phyloP scores from a whole-genome alignment of 2,329 filamentous ascomycete species.

The Cordyceps militaris region DNA sequence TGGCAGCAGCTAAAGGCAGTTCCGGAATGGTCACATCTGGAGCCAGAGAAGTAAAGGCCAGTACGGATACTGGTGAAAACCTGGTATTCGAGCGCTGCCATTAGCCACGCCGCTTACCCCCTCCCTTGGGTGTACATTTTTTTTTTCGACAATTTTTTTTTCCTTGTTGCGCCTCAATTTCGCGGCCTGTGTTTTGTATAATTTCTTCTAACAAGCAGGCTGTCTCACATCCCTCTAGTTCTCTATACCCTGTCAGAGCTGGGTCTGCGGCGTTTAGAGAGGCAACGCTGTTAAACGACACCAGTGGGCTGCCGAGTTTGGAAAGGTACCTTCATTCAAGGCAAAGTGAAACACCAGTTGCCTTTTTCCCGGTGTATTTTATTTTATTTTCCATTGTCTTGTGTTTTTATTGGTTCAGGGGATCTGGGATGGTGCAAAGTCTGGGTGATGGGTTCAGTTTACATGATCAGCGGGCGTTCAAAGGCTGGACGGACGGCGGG shows the following conservation, averaged over 20 bases:
- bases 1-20: conserved; percentile 87
- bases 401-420: neutral
- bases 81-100: no score
- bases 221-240: neutral
- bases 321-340: neutral
- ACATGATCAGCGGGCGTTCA: conserved; percentile 11
- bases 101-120: no score
- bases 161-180: no score
- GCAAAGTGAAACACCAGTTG: neutral
- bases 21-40: conserved; percentile 77
- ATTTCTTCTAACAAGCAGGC: no score
- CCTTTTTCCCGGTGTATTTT: no score
- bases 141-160: no score
- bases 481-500: neutral
- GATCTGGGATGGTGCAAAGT: neutral
- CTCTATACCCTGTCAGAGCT: neutral
- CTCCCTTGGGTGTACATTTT: neutral
- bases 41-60: conserved; percentile 36
- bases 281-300: neutral
- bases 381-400: no score
- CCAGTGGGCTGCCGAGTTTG: neutral
- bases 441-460: neutral
- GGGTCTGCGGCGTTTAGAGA: neutral
- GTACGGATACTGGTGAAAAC: no score
- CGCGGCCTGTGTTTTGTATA: no score